Base-by-base conservation (phyloP, 75 land plant species). In the Pinus tabuliformis region DNA sequence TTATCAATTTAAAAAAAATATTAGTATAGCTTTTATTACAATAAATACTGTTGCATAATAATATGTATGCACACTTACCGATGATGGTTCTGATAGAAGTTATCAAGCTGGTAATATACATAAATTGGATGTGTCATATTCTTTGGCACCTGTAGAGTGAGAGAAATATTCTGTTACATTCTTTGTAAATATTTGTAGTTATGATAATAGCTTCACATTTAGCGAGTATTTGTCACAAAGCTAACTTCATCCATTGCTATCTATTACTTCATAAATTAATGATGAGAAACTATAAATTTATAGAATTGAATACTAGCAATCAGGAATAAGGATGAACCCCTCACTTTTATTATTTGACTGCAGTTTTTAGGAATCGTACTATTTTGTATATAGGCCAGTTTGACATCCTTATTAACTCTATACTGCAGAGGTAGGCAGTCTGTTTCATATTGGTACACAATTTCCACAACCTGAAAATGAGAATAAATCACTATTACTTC, bases 371-470 rank as follows among this genome's bases (percentile, higher is more conserved):
- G 56, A 0, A 58, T 72, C 8, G 49, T 45, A 21, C 21, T 58
- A 39, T 18, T 3, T 24, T 78, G 77, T 59, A 68, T 68, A 11
- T 39, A 68, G 16, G 80, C 81, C 39, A 94, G 89, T 68, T 59
- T 90, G 15, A n/a, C 72, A 70, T 86, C 84, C 20, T 81, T 87
- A 33, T 84, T 81, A 59, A 37, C 64, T 59, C 74, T 84, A 2
- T 62, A 68, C 3, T 6, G 26, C 36, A n/a, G 3, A 6, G 91
- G 89, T 20, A 85, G 18, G 79, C 97, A 94, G 49, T 59, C 84
- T 36, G 57, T 62, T 70, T 92, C 97, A 72, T 94, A 94, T 11
- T 85, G 82, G 28, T 90, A 73, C 15, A 90, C 86, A 64, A 94
- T 81, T 76, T 94, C 97, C 33, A 90, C 91, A 33, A 94, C 91